Percentiles rank a stretch among this genome's conserved stretches.
These are phyloP conservation scores for Thymus mandschuricus DNA, from an alignment of 257 asterid species.

Conservation along the genomic window DNA sequence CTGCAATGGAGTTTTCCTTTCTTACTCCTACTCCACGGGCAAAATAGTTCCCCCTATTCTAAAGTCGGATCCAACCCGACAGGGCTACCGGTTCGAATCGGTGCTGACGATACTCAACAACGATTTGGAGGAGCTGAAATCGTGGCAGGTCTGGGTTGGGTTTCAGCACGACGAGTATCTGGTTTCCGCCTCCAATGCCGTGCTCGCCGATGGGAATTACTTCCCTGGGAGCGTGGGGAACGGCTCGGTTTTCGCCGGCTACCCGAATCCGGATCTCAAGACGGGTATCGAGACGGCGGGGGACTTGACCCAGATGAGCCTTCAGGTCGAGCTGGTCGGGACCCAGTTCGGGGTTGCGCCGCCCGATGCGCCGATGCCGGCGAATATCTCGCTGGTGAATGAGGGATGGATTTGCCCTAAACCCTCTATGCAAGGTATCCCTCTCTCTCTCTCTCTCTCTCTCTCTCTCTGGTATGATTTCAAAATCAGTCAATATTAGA, in stretches of 20 bases:
- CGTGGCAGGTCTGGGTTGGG: slow-evolving; percentile 87
- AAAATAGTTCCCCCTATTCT: slow-evolving; percentile 58
- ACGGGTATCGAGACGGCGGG: slow-evolving; percentile 95
- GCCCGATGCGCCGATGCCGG: slow-evolving; percentile 64
- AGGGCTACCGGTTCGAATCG: slow-evolving; percentile 80
- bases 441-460: slow-evolving; percentile 4
- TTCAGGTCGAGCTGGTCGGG: slow-evolving; percentile 59
- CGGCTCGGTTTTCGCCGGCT: slow-evolving; percentile 82
- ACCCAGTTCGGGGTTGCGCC: slow-evolving; percentile 87
- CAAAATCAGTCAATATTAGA: background rate
- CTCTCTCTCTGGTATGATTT: background rate
- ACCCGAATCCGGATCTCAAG: slow-evolving; percentile 79
- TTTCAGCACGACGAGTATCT: slow-evolving; percentile 71
- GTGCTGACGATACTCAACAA: slow-evolving; percentile 60
- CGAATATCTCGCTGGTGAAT: slow-evolving; percentile 65
- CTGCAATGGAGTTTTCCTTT: slow-evolving; percentile 67
- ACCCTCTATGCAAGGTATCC: slow-evolving; percentile 63
- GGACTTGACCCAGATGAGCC: slow-evolving; percentile 78
- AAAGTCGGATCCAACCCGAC: slow-evolving; percentile 38
- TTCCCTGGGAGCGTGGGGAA: slow-evolving; percentile 74
- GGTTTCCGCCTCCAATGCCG: slow-evolving; percentile 84
- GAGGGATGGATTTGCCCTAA: slow-evolving; percentile 81
- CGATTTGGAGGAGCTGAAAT: slow-evolving; percentile 67
- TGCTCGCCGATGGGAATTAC: slow-evolving; percentile 71
- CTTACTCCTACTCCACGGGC: slow-evolving; percentile 56